Conservation (phyloP, 2,329 filamentous ascomycete species). For the Raffaelea deltoideospora region DNA sequence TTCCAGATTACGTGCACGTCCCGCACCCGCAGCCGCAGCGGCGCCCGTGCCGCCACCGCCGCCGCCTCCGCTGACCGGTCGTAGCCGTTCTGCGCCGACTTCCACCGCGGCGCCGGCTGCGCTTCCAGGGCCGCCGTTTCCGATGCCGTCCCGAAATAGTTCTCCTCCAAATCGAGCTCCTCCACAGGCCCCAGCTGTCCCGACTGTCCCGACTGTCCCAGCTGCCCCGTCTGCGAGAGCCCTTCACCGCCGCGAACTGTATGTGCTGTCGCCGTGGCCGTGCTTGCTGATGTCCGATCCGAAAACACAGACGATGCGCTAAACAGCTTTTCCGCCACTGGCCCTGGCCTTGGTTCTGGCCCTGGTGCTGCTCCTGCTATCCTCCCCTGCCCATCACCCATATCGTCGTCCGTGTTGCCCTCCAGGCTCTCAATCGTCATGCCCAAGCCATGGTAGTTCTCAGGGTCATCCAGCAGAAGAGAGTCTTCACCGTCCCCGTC, state of each 20-base stretch:
- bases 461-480: background rate
- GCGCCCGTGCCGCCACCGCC: conserved; percentile 34
- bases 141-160: conserved; percentile 56
- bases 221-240: too few species aligned
- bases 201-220: too few species aligned
- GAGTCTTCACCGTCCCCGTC: background rate
- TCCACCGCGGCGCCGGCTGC: conserved; percentile 49
- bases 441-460: background rate
- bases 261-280: background rate
- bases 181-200: conserved; percentile 29
- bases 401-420: conserved; percentile 14
- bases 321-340: conserved; percentile 30
- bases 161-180: conserved; percentile 58
- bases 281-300: conserved; percentile 21
- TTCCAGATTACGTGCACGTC: conserved; percentile 97
- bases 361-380: background rate
- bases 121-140: conserved; percentile 33
- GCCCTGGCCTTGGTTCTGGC: background rate
- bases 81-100: conserved; percentile 62
- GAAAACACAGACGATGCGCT: conserved; percentile 26
- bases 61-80: conserved; percentile 20
- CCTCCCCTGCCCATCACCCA: too few species aligned
- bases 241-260: too few species aligned
- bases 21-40: conserved; percentile 62
- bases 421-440: background rate